Evolutionary conservation across 805 yeast species (phyloP), one percentile per base, ranked within the genome.

Genomic region (Danielia reshetovae): DNA sequence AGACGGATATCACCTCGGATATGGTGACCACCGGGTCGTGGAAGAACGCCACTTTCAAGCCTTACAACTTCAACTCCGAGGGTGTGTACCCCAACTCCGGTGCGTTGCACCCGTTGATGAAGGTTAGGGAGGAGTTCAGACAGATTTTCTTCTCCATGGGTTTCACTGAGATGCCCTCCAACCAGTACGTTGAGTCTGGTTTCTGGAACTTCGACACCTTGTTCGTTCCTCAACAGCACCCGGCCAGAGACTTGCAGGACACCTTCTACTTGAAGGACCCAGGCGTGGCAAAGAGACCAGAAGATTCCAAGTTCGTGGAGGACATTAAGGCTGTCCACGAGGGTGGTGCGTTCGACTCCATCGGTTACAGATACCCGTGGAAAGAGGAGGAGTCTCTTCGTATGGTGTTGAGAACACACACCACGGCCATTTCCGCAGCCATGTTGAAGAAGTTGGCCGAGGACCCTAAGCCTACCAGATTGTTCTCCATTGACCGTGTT

Each of bases 341-440:
- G 68, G 74, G 75, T 23, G 97, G 97, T 51, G 84, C 83, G 46
- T 88, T 71, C 55, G 98, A 95, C 16, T 89, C 97, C 18, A 85
- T 93, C 46, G 99, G 99, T 49, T 94, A 94, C 75, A 80, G 98
- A 70, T 94, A 94, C 68, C 94, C 96, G 43, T 93, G 98, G 98
- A 85, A 79, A 52, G 85, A 76, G 45, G 87, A 79, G 31, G 99
- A 93, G 69, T 80, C 96, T 29, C 77, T 85, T 50, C 82, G 83
- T 64, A 79, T 90, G 63, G 98, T 93, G 18, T 72, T 93, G 57
- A 84, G 99, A 74, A 93, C 99, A 3, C 99, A 93, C 66, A 87
- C 97, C 30, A 93, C 99, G 18, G 94, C 98, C 21, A 83, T 90
- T 38, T 88, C 97, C 3, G 76, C 97, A 6, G 74, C 75, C 30